phyloP scores from a whole-genome alignment of 208 protist genomes.

The Entamoeba histolytica region DNA sequence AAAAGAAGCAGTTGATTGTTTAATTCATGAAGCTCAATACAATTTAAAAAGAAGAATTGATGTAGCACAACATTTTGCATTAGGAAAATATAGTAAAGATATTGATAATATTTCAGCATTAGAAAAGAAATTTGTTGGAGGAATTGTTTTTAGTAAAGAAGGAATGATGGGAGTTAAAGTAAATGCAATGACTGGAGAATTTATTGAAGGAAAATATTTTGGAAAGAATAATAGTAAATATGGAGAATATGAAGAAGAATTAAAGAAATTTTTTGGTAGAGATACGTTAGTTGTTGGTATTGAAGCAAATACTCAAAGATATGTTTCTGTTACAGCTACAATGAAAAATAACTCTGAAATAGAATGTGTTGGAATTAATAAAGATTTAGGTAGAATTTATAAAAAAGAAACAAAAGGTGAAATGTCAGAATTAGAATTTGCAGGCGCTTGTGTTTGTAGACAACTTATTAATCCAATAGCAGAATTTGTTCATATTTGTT shows the following conservation, averaged over 20 bases:
- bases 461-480: not conserved
- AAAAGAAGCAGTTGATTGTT: not conserved
- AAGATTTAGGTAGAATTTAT: not conserved
- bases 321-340: not conserved
- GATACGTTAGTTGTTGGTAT: not conserved
- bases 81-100: not conserved
- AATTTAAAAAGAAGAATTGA: not conserved
- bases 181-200: not conserved
- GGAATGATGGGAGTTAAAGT: not conserved
- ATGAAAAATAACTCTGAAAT: not conserved
- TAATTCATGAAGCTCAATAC: not conserved
- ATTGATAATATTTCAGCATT: not conserved
- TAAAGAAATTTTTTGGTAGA: not conserved
- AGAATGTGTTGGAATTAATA: not conserved
- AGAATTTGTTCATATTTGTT: not conserved
- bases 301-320: not conserved
- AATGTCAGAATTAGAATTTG: not conserved
- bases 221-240: not conserved
- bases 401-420: not conserved
- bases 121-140: not conserved
- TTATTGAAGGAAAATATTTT: not conserved
- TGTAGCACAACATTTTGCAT: not conserved
- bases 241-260: not conserved
- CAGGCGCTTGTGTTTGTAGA: not conserved
- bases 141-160: not conserved